A percentile compares a stretch with the other conserved stretches of the same genome.
Evolutionary conservation across 176 grass and related monocot genomes (phyloP).

Genomic region (Carex parvula): DNA sequence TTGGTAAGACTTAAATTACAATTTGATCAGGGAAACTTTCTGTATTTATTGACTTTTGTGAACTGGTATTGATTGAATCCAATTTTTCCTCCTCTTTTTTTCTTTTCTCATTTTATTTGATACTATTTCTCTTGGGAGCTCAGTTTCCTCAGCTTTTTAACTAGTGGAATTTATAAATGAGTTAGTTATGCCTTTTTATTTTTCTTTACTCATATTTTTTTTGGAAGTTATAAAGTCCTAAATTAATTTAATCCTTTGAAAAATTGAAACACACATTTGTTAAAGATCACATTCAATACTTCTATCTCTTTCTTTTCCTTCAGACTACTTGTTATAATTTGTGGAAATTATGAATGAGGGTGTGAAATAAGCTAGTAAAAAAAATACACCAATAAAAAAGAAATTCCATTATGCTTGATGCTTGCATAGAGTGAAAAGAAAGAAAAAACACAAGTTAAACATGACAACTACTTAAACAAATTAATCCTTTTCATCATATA

Average conservation of each 20-base stretch:
- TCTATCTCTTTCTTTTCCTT: too few species aligned
- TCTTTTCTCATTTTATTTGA: too few species aligned
- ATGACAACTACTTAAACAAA: background rate
- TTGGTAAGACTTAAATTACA: background rate
- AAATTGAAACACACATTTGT: too few species aligned
- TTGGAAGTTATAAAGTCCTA: background rate
- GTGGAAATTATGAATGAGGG: too few species aligned
- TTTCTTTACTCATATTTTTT: background rate
- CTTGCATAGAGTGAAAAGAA: background rate
- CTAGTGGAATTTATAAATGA: background rate
- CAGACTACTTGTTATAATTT: too few species aligned
- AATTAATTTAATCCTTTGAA: too few species aligned
- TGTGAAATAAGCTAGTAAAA: too few species aligned
- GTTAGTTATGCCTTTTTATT: background rate
- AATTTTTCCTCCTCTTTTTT: background rate
- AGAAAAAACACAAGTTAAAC: background rate
- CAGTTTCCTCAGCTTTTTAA: background rate
- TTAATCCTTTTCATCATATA: background rate
- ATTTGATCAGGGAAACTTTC: background rate
- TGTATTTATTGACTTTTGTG: background rate
- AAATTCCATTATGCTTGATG: background rate
- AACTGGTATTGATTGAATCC: background rate
- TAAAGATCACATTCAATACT: too few species aligned
- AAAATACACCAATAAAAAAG: too few species aligned
- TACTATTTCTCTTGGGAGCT: background rate